A percentile compares a stretch with the other conserved stretches of the same genome.
phyloP scores from a whole-genome alignment of 208 protist species.

The Acanthamoeba castellanii region DNA sequence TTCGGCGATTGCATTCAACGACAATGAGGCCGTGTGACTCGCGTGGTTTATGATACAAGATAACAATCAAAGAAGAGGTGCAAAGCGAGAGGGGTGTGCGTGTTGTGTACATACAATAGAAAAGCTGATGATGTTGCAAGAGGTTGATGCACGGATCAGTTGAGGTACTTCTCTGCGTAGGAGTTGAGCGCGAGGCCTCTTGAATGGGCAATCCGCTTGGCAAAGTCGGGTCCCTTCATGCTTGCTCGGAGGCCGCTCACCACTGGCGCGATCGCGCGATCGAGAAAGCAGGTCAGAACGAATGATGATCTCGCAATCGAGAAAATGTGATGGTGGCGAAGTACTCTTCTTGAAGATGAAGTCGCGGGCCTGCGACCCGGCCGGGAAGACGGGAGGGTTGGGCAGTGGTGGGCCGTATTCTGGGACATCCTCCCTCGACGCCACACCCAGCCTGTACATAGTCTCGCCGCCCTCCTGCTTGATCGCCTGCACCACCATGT shows the following conservation, averaged over 20 bases:
- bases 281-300: not conserved
- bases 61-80: too few species aligned
- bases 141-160: not conserved
- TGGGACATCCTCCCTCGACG: conserved; percentile 62
- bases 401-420: conserved; percentile 54
- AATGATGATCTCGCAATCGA: not conserved
- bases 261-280: not conserved
- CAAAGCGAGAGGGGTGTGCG: too few species aligned
- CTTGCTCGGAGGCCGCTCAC: conserved; percentile 8
- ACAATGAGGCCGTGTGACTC: too few species aligned
- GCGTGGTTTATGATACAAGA: too few species aligned
- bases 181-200: conserved; percentile 33
- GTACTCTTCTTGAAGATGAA: conserved; percentile 66
- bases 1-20: too few species aligned
- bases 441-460: conserved; percentile 55
- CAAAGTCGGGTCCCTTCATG: conserved; percentile 64
- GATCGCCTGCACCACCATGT: conserved; percentile 52
- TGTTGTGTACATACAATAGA: too few species aligned
- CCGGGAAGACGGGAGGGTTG: conserved; percentile 54
- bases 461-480: conserved; percentile 45
- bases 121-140: too few species aligned
- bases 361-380: not conserved
- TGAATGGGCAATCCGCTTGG: conserved; percentile 38
- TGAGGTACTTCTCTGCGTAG: conserved; percentile 62
- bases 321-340: not conserved